Conservation (phyloP, 768 basidiomycete genomes). For the Leccinum sublutescens region DNA sequence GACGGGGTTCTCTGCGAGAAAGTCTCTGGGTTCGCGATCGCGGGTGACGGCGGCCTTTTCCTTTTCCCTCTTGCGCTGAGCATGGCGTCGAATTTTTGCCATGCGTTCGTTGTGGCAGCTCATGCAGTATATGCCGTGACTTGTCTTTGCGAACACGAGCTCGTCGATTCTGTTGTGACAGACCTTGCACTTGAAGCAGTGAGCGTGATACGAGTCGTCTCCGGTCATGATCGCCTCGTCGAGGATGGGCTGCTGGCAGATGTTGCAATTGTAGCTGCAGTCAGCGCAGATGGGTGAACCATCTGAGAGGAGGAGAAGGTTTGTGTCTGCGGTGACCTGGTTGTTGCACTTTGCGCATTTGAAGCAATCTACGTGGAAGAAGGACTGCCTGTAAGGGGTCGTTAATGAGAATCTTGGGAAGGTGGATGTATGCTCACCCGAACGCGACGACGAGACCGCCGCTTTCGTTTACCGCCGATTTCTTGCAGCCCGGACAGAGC, state of each 20-base stretch:
- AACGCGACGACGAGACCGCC: conserved; percentile 93
- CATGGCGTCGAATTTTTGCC: conserved; percentile 86
- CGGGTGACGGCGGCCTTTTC: conserved; percentile 42
- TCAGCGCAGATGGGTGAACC: conserved; percentile 95
- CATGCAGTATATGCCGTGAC: conserved; percentile 99
- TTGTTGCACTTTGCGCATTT: conserved; percentile 95
- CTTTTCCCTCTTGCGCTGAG: conserved; percentile 79
- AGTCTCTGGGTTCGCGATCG: conserved; percentile 25
- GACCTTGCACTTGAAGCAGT: conserved; percentile 97
- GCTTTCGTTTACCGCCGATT: conserved; percentile 73
- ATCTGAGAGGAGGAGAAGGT: conserved; percentile 93
- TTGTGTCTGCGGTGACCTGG: conserved; percentile 94
- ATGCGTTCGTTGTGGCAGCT: conserved; percentile 97
- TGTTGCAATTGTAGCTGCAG: conserved; percentile 94
- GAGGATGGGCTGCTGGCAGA: conserved; percentile 90
- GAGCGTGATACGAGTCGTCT: conserved; percentile 97
- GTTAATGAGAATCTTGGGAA: not conserved
- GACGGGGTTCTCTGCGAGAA: conserved; percentile 43
- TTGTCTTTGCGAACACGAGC: conserved; percentile 97
- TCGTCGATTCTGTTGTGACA: conserved; percentile 96
- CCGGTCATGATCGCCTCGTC: conserved; percentile 99
- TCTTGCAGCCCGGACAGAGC: conserved; percentile 79
- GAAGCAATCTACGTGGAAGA: conserved; percentile 95
- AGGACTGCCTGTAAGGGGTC: conserved; percentile 64
- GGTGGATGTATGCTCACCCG: conserved; percentile 57